Percentiles rank a stretch among this genome's conserved stretches.
phyloP scores from a whole-genome alignment of 345 rosid genomes.

The Erucastrum elatum region DNA sequence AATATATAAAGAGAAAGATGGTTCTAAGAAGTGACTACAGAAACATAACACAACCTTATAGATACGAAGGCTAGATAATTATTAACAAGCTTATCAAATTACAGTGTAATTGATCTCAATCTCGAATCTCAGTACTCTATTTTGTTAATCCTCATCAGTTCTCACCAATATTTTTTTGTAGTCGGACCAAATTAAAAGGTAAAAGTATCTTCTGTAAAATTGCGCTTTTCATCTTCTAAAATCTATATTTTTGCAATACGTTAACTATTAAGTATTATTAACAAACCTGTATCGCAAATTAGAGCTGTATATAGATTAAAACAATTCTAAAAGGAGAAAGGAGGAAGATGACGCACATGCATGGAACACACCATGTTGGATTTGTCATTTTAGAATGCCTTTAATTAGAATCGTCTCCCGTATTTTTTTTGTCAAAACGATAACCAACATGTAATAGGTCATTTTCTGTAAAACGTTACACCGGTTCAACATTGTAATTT shows the following conservation, averaged over 20 bases:
- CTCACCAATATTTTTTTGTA: neutral
- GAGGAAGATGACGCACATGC: neutral
- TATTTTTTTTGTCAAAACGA: neutral
- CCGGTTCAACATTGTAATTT: neutral
- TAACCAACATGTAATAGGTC: conserved; percentile 6
- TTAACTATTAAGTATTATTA: too few species aligned
- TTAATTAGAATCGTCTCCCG: neutral
- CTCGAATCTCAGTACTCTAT: neutral
- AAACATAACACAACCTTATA: conserved; percentile 11
- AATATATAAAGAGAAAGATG: conserved; percentile 24
- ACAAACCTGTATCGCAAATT: neutral
- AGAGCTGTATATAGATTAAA: neutral
- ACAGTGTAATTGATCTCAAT: conserved; percentile 1
- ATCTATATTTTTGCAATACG: neutral
- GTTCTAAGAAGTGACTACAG: conserved; percentile 31
- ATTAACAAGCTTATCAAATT: neutral
- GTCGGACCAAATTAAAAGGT: neutral
- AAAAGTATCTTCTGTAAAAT: neutral
- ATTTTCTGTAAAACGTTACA: neutral
- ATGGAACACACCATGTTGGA: neutral
- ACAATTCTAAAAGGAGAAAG: neutral
- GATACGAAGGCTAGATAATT: neutral
- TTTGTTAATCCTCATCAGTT: neutral
- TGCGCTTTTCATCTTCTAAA: neutral
- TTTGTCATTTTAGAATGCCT: neutral